Conservation (phyloP, 2,329 filamentous ascomycete genomes). For the Cryphonectria naterciae region DNA sequence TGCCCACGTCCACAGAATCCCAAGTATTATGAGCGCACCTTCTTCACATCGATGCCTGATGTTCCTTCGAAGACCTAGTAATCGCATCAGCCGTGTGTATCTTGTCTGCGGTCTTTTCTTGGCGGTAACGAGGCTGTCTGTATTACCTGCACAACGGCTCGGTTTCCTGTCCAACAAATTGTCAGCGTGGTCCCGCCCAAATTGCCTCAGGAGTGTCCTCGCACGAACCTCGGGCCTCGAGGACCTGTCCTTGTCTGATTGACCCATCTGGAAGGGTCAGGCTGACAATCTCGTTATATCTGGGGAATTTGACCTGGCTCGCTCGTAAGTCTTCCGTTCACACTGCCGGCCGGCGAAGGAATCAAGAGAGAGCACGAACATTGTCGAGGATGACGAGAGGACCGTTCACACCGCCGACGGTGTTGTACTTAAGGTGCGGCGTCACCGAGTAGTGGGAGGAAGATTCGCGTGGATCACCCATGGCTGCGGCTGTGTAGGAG, state of each 20-base stretch:
- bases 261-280: conserved; percentile 95
- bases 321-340: conserved; percentile 32
- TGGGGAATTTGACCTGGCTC: conserved; percentile 88
- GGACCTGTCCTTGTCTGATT: conserved; percentile 89
- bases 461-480: conserved; percentile 60
- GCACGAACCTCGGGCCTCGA: conserved; percentile 88
- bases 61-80: conserved; percentile 94
- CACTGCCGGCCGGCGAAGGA: conserved; percentile 28
- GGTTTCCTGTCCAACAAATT: conserved; percentile 65
- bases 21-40: conserved; percentile 60
- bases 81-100: conserved; percentile 36
- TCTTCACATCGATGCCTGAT: conserved; percentile 97
- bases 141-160: conserved; percentile 91
- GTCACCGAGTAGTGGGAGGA: conserved; percentile 63
- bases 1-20: not conserved
- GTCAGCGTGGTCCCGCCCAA: conserved; percentile 19
- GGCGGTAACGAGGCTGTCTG: conserved; percentile 22
- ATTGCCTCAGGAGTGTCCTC: conserved; percentile 22
- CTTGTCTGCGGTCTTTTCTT: not conserved
- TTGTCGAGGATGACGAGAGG: conserved; percentile 97
- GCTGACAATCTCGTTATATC: conserved; percentile 97
- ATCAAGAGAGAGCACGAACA: conserved; percentile 56
- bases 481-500: conserved; percentile 38
- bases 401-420: conserved; percentile 95
- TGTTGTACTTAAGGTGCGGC: conserved; percentile 87